These are phyloP conservation scores for Penicillium roqueforti DNA, from an alignment of 495 filamentous ascomycete genomes.

Conservation along the genomic window DNA sequence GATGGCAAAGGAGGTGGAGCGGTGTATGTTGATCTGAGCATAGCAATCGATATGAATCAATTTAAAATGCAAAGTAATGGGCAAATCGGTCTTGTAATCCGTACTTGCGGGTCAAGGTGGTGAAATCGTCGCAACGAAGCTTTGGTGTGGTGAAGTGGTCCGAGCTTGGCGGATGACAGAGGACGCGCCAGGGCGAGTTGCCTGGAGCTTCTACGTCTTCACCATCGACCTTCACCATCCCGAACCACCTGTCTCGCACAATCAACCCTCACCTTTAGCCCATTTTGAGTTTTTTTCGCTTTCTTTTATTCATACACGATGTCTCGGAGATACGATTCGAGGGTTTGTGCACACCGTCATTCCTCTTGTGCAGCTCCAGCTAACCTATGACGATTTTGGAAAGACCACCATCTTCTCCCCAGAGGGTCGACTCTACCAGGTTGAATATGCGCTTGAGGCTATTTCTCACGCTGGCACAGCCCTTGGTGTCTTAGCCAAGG, in stretches of 20 bases:
- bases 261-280: slow-evolving; percentile 5
- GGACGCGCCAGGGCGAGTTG: slow-evolving; percentile 48
- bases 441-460: slow-evolving; percentile 98
- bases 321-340: slow-evolving; percentile 98
- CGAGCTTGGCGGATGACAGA: slow-evolving; percentile 44
- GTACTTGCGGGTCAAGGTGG: slow-evolving; percentile 7
- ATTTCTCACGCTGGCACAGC: slow-evolving; percentile 98
- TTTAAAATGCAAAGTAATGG: not conserved
- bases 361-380: slow-evolving; percentile 34
- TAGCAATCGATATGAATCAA: slow-evolving; percentile 10
- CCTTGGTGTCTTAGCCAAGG: slow-evolving; percentile 90
- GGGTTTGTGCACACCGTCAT: slow-evolving; percentile 54
- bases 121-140: slow-evolving; percentile 23
- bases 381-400: slow-evolving; percentile 44
- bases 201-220: slow-evolving; percentile 36
- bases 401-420: slow-evolving; percentile 99
- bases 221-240: slow-evolving; percentile 22
- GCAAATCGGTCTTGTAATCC: not conserved
- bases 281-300: slow-evolving; percentile 10
- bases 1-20: slow-evolving; percentile 58
- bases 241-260: slow-evolving; percentile 5
- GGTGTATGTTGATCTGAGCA: slow-evolving; percentile 44
- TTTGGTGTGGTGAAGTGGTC: slow-evolving; percentile 40
- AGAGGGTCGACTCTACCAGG: slow-evolving; percentile 96
- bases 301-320: slow-evolving; percentile 49